A percentile compares a stretch with the other conserved stretches of the same genome.
These are phyloP conservation scores for Didymella pinodella DNA, from an alignment of 2,329 filamentous ascomycete species.

Conservation along the genomic window DNA sequence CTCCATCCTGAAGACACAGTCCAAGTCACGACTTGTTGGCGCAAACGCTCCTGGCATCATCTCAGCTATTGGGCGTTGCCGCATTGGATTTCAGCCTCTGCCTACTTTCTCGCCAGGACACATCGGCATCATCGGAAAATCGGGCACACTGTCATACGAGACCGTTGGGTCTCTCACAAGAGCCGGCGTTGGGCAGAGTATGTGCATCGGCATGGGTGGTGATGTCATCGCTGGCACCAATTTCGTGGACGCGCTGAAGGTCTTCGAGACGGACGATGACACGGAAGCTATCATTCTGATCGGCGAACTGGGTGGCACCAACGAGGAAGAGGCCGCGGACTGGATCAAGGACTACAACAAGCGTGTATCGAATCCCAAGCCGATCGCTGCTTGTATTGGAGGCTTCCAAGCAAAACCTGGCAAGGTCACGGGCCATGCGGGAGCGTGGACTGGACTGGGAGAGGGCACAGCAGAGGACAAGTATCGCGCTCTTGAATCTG, in stretches of 20 bases:
- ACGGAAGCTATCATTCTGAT: conserved; percentile 76
- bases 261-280: conserved; percentile 71
- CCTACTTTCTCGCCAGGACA: conserved; percentile 74
- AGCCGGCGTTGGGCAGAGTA: conserved; percentile 77
- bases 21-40: conserved; percentile 75
- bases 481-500: conserved; percentile 69
- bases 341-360: conserved; percentile 73
- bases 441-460: conserved; percentile 72
- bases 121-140: conserved; percentile 81
- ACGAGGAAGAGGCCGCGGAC: conserved; percentile 75
- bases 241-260: conserved; percentile 72
- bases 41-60: conserved; percentile 86
- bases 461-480: conserved; percentile 73
- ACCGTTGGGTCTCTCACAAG: conserved; percentile 77
- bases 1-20: conserved; percentile 74
- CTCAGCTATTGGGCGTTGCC: conserved; percentile 72
- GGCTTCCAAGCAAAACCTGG: conserved; percentile 70
- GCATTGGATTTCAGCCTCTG: conserved; percentile 79
- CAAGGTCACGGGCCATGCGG: conserved; percentile 80
- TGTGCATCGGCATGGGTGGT: conserved; percentile 80
- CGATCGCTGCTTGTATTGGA: conserved; percentile 75
- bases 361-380: conserved; percentile 69
- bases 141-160: conserved; percentile 81
- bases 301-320: conserved; percentile 74
- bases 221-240: conserved; percentile 78